Conservation (phyloP, 768 basidiomycete genomes). For the Suillus lakei region DNA sequence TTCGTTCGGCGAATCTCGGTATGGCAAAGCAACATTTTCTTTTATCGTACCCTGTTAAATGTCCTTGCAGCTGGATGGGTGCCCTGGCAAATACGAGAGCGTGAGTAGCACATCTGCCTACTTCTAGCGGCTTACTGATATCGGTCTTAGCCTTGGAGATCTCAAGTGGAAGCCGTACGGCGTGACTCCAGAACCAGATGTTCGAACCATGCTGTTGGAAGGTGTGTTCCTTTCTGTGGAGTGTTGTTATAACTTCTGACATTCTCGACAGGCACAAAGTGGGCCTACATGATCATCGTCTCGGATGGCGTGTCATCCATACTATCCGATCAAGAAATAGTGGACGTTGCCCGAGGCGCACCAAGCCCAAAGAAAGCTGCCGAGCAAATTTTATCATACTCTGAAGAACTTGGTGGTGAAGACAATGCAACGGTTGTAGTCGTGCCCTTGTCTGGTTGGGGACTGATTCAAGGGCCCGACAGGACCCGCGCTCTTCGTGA, state of each 20-base stretch:
- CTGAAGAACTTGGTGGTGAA: constrained; percentile 80
- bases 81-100: constrained; percentile 91
- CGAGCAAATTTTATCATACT: constrained; percentile 78
- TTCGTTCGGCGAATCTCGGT: constrained; percentile 93
- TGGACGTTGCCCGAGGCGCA: constrained; percentile 81
- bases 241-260: constrained; percentile 5
- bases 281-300: constrained; percentile 87
- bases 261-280: constrained; percentile 64
- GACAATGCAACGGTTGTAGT: constrained; percentile 94
- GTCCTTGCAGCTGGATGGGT: constrained; percentile 84
- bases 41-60: constrained; percentile 8
- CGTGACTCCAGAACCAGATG: constrained; percentile 92
- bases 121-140: constrained; percentile 11
- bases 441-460: constrained; percentile 93
- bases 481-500: constrained; percentile 82
- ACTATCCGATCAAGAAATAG: constrained; percentile 92
- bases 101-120: constrained; percentile 43
- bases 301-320: constrained; percentile 94
- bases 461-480: constrained; percentile 77
- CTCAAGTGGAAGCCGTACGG: constrained; percentile 88
- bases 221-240: constrained; percentile 47
- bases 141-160: constrained; percentile 73
- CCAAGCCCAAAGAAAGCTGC: constrained; percentile 81
- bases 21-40: constrained; percentile 22
- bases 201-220: constrained; percentile 73